phyloP scores from a whole-genome alignment of 495 filamentous ascomycete genomes.

The Hyphodiscus hymeniophilus region DNA sequence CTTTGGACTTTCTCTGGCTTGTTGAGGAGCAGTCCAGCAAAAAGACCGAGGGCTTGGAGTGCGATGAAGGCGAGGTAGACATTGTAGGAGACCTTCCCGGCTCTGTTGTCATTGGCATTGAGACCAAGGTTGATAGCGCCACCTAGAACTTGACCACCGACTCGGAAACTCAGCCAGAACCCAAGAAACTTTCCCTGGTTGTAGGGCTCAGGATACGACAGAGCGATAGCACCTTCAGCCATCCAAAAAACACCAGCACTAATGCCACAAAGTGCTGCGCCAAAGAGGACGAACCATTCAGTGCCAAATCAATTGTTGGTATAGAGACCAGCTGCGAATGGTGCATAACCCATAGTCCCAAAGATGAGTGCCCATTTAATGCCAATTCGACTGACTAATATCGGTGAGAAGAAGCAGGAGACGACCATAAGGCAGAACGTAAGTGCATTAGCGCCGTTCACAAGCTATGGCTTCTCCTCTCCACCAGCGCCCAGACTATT shows the following conservation, averaged over 20 bases:
- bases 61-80: conserved; percentile 55
- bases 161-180: conserved; percentile 54
- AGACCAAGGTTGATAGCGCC: conserved; percentile 56
- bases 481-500: conserved; percentile 62
- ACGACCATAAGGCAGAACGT: conserved; percentile 63
- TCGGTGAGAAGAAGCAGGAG: conserved; percentile 35
- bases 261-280: conserved; percentile 56
- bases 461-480: conserved; percentile 50
- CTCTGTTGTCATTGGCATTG: conserved; percentile 41
- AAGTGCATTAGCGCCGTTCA: conserved; percentile 61
- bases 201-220: conserved; percentile 54
- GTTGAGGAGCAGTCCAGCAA: conserved; percentile 46
- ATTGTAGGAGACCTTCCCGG: conserved; percentile 53
- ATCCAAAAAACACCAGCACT: conserved; percentile 62
- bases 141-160: conserved; percentile 54
- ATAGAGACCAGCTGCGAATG: conserved; percentile 58
- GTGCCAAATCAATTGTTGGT: conserved; percentile 56
- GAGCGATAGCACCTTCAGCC: conserved; percentile 56
- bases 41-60: conserved; percentile 47
- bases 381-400: conserved; percentile 49
- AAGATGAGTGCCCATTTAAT: conserved; percentile 57
- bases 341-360: conserved; percentile 54
- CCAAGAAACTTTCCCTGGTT: conserved; percentile 53
- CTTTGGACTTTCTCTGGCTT: conserved; percentile 46
- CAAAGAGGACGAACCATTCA: conserved; percentile 55